Evolutionary conservation across 2,329 filamentous ascomycete genomes (phyloP).

Genomic region (Massarina eburnea): DNA sequence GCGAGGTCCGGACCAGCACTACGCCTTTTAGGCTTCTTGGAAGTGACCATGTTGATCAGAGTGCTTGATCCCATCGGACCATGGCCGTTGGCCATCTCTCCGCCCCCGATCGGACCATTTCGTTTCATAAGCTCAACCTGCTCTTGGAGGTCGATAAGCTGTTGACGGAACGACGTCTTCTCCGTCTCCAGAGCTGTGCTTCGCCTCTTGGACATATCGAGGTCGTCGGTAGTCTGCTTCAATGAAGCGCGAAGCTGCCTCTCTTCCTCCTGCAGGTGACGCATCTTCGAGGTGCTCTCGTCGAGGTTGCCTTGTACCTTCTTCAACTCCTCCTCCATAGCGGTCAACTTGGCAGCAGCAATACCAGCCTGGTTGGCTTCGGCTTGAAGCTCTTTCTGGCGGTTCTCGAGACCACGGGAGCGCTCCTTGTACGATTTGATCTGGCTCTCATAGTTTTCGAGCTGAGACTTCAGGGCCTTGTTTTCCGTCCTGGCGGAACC

Average conservation of each 20-base stretch:
- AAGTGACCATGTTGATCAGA: constrained; percentile 93
- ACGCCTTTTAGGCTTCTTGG: constrained; percentile 94
- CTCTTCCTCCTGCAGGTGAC: constrained; percentile 93
- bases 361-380: constrained; percentile 98
- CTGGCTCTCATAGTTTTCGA: constrained; percentile 94
- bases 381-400: constrained; percentile 90
- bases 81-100: constrained; percentile 66
- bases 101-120: constrained; percentile 69
- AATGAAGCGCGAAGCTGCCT: constrained; percentile 81
- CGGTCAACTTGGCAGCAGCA: constrained; percentile 82
- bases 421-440: constrained; percentile 94
- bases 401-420: constrained; percentile 84
- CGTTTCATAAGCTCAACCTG: constrained; percentile 87
- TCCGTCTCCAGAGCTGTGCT: constrained; percentile 80
- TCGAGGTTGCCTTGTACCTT: constrained; percentile 86
- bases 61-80: constrained; percentile 58
- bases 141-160: constrained; percentile 86
- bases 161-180: constrained; percentile 81
- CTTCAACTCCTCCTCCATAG: constrained; percentile 94
- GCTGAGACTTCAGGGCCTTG: constrained; percentile 81
- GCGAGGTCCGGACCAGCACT: constrained; percentile 86
- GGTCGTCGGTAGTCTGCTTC: constrained; percentile 74
- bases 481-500: constrained; percentile 94
- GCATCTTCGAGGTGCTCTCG: constrained; percentile 86
- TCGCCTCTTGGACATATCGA: constrained; percentile 75